These are phyloP conservation scores for Coprinellus micaceus DNA, from an alignment of 768 basidiomycete species.

Conservation along the genomic window DNA sequence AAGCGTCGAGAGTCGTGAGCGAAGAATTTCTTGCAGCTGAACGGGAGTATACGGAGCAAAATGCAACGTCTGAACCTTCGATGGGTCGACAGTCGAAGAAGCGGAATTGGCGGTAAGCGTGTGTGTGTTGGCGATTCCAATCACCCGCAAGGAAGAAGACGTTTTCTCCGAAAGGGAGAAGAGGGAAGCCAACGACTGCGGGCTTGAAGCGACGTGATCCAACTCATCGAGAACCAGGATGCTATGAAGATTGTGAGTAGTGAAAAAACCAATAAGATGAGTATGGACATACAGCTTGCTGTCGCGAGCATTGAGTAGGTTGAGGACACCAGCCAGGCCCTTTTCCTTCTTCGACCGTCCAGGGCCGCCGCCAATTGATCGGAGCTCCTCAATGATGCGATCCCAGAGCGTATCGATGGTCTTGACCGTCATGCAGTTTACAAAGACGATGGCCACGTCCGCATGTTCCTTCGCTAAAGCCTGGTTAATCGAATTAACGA, in stretches of 20 bases:
- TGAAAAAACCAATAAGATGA: background rate
- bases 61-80: constrained; percentile 61
- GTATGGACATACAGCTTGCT: constrained; percentile 49
- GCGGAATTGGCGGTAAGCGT: constrained; percentile 63
- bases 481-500: constrained; percentile 64
- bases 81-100: constrained; percentile 32
- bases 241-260: constrained; percentile 34
- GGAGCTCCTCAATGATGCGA: constrained; percentile 56
- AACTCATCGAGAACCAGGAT: constrained; percentile 83
- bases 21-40: constrained; percentile 68
- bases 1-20: constrained; percentile 56
- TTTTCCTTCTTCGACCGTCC: constrained; percentile 38
- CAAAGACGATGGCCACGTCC: constrained; percentile 46
- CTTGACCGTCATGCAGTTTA: constrained; percentile 82
- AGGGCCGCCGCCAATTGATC: constrained; percentile 29
- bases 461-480: constrained; percentile 32
- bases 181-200: constrained; percentile 55
- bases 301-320: constrained; percentile 37
- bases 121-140: constrained; percentile 89
- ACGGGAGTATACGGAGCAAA: constrained; percentile 75
- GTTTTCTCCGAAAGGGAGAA: constrained; percentile 64
- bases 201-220: constrained; percentile 69
- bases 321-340: constrained; percentile 46
- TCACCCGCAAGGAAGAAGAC: constrained; percentile 55
- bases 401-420: constrained; percentile 70